Conservation (phyloP, 495 filamentous ascomycete genomes). For the Sphaerosporella brunnea region DNA sequence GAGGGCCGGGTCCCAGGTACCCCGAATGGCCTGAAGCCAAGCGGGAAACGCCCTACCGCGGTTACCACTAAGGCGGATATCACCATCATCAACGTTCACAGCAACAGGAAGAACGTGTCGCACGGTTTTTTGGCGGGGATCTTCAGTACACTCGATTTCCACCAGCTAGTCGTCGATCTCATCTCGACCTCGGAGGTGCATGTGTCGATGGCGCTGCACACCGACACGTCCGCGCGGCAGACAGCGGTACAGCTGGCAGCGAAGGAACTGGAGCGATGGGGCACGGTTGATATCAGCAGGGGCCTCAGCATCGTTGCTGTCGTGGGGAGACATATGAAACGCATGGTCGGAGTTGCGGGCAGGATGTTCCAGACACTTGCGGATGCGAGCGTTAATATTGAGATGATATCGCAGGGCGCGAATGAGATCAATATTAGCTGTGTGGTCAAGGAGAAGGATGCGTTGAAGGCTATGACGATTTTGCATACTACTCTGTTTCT, state of each 20-base stretch:
- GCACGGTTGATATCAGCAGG: slow-evolving; percentile 65
- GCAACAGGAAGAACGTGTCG: slow-evolving; percentile 69
- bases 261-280: slow-evolving; percentile 54
- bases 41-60: slow-evolving; percentile 51
- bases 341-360: slow-evolving; percentile 78
- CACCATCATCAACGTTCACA: slow-evolving; percentile 84
- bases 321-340: slow-evolving; percentile 87
- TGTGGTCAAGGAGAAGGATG: slow-evolving; percentile 80
- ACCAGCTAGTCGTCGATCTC: slow-evolving; percentile 69
- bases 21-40: slow-evolving; percentile 22
- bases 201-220: slow-evolving; percentile 86
- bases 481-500: slow-evolving; percentile 79
- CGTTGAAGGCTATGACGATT: slow-evolving; percentile 80
- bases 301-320: slow-evolving; percentile 84
- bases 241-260: slow-evolving; percentile 47
- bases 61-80: slow-evolving; percentile 93
- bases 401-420: slow-evolving; percentile 94
- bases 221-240: slow-evolving; percentile 34
- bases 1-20: not conserved
- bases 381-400: slow-evolving; percentile 75
- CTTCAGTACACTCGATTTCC: slow-evolving; percentile 66
- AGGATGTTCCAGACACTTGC: slow-evolving; percentile 80
- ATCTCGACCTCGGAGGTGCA: slow-evolving; percentile 91
- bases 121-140: slow-evolving; percentile 87
- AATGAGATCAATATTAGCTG: slow-evolving; percentile 98